These are phyloP conservation scores for Penicillium verrucosum DNA, from an alignment of 2,329 filamentous ascomycete species.

Conservation along the genomic window DNA sequence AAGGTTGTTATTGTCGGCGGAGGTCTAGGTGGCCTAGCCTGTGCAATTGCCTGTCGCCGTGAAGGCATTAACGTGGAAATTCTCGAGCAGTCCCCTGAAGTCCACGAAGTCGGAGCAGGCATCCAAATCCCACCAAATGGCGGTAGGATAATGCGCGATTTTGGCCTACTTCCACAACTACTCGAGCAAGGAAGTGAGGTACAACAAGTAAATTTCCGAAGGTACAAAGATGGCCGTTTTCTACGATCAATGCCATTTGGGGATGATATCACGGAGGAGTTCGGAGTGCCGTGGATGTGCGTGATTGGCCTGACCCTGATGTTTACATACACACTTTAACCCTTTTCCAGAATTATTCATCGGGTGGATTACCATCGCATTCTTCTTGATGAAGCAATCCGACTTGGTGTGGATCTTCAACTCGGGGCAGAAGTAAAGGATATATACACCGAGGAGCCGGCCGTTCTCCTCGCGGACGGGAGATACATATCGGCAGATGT, in stretches of 20 bases:
- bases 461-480: constrained; percentile 6
- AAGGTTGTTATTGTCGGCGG: constrained; percentile 59
- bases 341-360: constrained; percentile 19
- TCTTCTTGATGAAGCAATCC: constrained; percentile 14
- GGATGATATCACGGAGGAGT: constrained; percentile 18
- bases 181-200: constrained; percentile 8
- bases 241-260: constrained; percentile 23
- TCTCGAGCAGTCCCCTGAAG: constrained; percentile 19
- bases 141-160: constrained; percentile 14
- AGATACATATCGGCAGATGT: constrained; percentile 15
- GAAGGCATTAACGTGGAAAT: constrained; percentile 19
- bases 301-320: background rate
- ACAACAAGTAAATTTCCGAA: constrained; percentile 16
- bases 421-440: constrained; percentile 7
- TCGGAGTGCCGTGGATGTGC: constrained; percentile 27
- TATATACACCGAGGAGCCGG: background rate
- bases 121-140: constrained; percentile 32
- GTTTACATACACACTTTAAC: background rate
- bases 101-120: constrained; percentile 25
- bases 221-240: constrained; percentile 20
- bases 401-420: constrained; percentile 12
- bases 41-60: constrained; percentile 26
- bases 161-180: constrained; percentile 16
- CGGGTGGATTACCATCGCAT: constrained; percentile 19
- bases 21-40: constrained; percentile 23